A percentile compares a stretch with the other conserved stretches of the same genome.
These are phyloP conservation scores for Candida orba DNA, from an alignment of 805 yeast species.

Conservation along the genomic window DNA sequence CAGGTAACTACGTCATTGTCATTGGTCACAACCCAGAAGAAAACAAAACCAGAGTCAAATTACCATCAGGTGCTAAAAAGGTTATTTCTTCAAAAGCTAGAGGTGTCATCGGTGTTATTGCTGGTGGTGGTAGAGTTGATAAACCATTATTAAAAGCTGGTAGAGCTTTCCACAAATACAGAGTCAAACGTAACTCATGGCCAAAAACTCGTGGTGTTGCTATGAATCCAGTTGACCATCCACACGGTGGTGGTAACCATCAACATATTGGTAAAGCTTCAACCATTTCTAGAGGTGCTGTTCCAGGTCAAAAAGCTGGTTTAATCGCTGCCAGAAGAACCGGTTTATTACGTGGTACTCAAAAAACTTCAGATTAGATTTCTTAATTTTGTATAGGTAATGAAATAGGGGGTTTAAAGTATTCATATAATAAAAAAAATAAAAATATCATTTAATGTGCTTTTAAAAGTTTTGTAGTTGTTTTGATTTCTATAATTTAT, in stretches of 20 bases:
- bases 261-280: constrained; percentile 99
- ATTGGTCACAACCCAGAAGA: constrained; percentile 99
- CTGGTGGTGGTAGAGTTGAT: constrained; percentile 99
- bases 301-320: constrained; percentile 99
- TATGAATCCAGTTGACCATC: constrained; percentile 99
- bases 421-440: constrained; percentile 14
- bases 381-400: constrained; percentile 22
- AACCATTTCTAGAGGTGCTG: constrained; percentile 98
- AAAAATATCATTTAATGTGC: constrained; percentile 12
- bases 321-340: constrained; percentile 99
- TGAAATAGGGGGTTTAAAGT: constrained; percentile 20
- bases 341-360: constrained; percentile 99
- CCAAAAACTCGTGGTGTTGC: constrained; percentile 99
- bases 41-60: constrained; percentile 98
- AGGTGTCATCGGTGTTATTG: constrained; percentile 99
- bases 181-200: constrained; percentile 99
- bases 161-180: constrained; percentile 99
- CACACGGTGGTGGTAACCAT: constrained; percentile 99
- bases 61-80: constrained; percentile 99
- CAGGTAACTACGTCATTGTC: constrained; percentile 98
- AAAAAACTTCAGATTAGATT: constrained; percentile 74
- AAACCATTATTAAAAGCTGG: constrained; percentile 99
- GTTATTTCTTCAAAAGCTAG: constrained; percentile 91
- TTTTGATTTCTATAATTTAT: not conserved
- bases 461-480: not conserved